Evolutionary conservation across 2,329 filamentous ascomycete genomes (phyloP).

Genomic region (Botrytis hyacinthi): DNA sequence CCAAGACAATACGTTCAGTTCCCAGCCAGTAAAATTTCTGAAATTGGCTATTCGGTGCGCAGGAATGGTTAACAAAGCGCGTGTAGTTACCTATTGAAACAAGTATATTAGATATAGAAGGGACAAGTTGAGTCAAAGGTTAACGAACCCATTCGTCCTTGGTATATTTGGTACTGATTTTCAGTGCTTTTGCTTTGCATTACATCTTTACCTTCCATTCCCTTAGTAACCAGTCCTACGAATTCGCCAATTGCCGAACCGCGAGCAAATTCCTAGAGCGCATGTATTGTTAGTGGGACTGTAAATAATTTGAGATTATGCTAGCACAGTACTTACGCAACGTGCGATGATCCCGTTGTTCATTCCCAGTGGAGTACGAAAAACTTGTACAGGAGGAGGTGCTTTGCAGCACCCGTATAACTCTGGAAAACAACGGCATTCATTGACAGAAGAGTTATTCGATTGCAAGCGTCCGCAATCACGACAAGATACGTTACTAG

Average conservation of each 20-base stretch:
- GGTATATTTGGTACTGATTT: background rate
- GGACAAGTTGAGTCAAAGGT: background rate
- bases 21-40: background rate
- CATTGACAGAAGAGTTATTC: background rate
- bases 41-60: background rate
- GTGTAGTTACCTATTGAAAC: background rate
- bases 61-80: background rate
- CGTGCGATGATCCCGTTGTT: background rate
- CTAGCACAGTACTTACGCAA: background rate
- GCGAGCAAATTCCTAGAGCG: background rate
- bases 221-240: background rate
- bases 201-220: background rate
- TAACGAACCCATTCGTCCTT: background rate
- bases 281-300: background rate
- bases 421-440: background rate
- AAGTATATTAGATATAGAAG: background rate
- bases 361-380: background rate
- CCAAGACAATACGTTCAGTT: background rate
- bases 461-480: background rate
- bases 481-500: background rate
- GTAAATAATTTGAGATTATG: background rate
- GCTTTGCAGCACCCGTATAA: background rate
- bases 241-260: background rate
- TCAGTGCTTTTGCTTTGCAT: background rate
- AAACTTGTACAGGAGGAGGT: background rate